phyloP scores from a whole-genome alignment of 1,284 basidiomycete genomes.

The Fomitopsis pinicola region DNA sequence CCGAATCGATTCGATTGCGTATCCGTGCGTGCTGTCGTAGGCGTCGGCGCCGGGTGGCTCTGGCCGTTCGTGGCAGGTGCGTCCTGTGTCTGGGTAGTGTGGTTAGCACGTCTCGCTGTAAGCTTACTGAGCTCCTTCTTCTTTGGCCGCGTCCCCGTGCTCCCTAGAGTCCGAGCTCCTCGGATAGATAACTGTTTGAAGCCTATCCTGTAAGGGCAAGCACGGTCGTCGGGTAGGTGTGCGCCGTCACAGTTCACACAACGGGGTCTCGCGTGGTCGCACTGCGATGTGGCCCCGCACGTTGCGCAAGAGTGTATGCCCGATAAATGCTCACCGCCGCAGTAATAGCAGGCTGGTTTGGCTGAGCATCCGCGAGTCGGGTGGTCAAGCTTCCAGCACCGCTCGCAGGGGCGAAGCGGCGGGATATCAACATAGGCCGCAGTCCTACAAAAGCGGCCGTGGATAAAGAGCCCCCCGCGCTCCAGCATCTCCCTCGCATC shows the following conservation, averaged over 20 bases:
- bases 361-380: background rate
- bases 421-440: background rate
- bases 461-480: background rate
- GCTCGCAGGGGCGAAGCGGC: background rate
- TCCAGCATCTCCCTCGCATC: background rate
- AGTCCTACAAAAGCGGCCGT: background rate
- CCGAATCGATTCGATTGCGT: background rate
- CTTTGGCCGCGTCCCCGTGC: background rate
- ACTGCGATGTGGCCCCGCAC: background rate
- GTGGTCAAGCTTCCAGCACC: background rate
- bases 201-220: background rate
- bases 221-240: background rate
- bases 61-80: no score
- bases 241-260: background rate
- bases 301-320: background rate
- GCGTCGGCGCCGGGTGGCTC: no score
- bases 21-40: background rate
- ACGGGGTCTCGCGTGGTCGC: background rate
- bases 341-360: background rate
- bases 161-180: background rate
- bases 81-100: background rate
- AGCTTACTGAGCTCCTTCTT: background rate
- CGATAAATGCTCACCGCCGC: background rate
- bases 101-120: background rate
- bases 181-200: background rate